Evolutionary conservation across 495 filamentous ascomycete species (phyloP).

Genomic region (Hypoxylon trugodes): DNA sequence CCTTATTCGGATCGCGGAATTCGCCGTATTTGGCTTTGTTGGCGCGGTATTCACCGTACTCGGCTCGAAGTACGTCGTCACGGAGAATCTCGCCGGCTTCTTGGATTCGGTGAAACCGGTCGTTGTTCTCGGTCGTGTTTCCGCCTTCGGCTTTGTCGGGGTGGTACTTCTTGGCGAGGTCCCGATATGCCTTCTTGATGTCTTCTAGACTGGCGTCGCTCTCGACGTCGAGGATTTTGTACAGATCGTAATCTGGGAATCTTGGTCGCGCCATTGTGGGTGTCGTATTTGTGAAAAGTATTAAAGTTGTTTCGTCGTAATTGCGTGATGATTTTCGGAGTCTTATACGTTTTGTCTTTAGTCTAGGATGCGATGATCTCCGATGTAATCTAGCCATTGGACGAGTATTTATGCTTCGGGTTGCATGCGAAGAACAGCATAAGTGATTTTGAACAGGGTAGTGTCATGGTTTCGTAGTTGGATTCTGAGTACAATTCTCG

Average conservation of each 20-base stretch:
- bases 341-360: neutral
- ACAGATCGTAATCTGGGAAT: slow-evolving; percentile 28
- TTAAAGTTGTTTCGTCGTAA: neutral
- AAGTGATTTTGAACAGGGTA: neutral
- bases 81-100: slow-evolving; percentile 32
- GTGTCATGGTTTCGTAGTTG: slow-evolving; percentile 1
- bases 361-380: neutral
- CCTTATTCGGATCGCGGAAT: neutral
- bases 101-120: slow-evolving; percentile 9
- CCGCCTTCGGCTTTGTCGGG: slow-evolving; percentile 33
- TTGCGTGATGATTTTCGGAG: neutral
- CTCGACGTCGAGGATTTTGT: slow-evolving; percentile 25
- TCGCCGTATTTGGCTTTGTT: neutral
- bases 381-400: neutral
- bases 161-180: slow-evolving; percentile 18
- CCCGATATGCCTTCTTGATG: slow-evolving; percentile 33
- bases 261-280: slow-evolving; percentile 14
- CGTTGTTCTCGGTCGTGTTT: slow-evolving; percentile 25
- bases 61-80: slow-evolving; percentile 13
- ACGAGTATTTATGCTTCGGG: neutral
- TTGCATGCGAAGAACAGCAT: neutral
- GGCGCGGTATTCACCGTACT: slow-evolving; percentile 26
- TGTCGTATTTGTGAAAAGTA: neutral
- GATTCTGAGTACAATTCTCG: neutral
- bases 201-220: slow-evolving; percentile 17